Percentiles rank a stretch among this genome's conserved stretches.
These are phyloP conservation scores for Chrysochromulina parva DNA, from an alignment of 78 protist species.

Conservation along the genomic window DNA sequence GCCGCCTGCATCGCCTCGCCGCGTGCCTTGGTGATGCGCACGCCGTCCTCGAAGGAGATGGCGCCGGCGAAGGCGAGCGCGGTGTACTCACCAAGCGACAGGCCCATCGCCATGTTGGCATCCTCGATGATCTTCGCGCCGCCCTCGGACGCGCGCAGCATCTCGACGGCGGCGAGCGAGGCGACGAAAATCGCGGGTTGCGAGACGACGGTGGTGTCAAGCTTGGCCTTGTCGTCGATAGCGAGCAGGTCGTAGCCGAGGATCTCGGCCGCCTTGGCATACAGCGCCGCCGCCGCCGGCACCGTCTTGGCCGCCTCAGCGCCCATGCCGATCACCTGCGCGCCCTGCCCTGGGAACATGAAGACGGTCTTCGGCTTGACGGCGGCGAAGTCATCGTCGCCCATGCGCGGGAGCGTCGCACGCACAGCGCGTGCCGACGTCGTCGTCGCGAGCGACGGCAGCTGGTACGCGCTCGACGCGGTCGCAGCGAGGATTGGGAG, in stretches of 20 bases:
- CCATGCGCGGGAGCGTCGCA: too few species aligned
- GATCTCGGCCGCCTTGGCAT: conserved; percentile 26
- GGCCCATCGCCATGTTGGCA: conserved; percentile 30
- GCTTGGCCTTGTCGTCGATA: conserved; percentile 35
- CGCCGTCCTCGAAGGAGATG: conserved; percentile 48
- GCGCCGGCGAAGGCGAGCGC: conserved; percentile 59
- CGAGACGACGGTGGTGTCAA: conserved; percentile 45
- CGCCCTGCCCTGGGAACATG: conserved; percentile 48
- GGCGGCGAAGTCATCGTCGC: conserved; percentile 1
- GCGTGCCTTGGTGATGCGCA: conserved; percentile 35
- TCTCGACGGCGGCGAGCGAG: conserved; percentile 50
- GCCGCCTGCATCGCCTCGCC: conserved; percentile 60
- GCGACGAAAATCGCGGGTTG: conserved; percentile 58
- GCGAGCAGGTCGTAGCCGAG: conserved; percentile 56
- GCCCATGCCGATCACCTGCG: conserved; percentile 36
- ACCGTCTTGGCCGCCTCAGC: not conserved
- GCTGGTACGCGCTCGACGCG: too few species aligned
- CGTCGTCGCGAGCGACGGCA: too few species aligned
- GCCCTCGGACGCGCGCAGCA: conserved; percentile 7
- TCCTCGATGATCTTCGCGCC: conserved; percentile 23
- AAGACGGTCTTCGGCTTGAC: conserved; percentile 23
- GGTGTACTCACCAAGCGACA: conserved; percentile 51
- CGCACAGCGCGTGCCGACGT: too few species aligned
- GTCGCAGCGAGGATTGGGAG: too few species aligned
- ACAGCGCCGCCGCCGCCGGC: conserved; percentile 40